These are phyloP conservation scores for Talaromyces sp. DNA, from an alignment of 2,329 filamentous ascomycete species.

Conservation along the genomic window DNA sequence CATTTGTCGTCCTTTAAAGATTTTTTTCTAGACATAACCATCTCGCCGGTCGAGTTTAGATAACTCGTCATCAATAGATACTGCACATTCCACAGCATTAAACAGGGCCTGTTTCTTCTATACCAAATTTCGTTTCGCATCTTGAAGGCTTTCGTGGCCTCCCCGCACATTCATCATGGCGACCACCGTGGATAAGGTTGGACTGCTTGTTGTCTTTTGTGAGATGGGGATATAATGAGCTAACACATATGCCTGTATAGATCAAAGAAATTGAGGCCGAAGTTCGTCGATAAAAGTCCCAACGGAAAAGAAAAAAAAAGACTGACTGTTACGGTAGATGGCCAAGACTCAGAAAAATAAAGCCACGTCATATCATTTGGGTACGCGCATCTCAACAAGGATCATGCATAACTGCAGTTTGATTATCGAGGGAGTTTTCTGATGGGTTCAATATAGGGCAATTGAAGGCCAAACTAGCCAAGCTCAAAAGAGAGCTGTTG, in stretches of 20 bases:
- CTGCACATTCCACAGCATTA: too few species aligned
- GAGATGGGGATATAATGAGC: neutral
- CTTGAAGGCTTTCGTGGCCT: neutral
- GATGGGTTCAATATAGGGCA: constrained; percentile 49
- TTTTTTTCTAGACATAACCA: neutral
- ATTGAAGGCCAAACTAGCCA: constrained; percentile 95
- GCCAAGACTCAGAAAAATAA: constrained; percentile 97
- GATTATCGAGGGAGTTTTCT: constrained; percentile 14
- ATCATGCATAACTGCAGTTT: neutral
- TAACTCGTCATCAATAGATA: constrained; percentile 16
- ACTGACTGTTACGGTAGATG: constrained; percentile 57
- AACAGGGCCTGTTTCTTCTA: neutral
- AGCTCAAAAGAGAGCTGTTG: constrained; percentile 92
- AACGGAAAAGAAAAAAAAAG: neutral
- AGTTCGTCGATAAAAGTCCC: constrained; percentile 49
- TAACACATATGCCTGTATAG: constrained; percentile 40
- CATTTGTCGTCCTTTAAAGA: neutral
- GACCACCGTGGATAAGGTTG: constrained; percentile 94
- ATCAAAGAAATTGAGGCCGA: constrained; percentile 97
- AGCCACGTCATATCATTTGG: constrained; percentile 86
- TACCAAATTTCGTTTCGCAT: neutral
- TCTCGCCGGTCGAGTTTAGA: neutral
- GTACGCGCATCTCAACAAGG: constrained; percentile 33
- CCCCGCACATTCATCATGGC: constrained; percentile 59
- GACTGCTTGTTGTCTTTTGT: constrained; percentile 16